These are phyloP conservation scores for Tripidium arundinaceum DNA, from an alignment of 202 grass and related monocot genomes.

Conservation along the genomic window DNA sequence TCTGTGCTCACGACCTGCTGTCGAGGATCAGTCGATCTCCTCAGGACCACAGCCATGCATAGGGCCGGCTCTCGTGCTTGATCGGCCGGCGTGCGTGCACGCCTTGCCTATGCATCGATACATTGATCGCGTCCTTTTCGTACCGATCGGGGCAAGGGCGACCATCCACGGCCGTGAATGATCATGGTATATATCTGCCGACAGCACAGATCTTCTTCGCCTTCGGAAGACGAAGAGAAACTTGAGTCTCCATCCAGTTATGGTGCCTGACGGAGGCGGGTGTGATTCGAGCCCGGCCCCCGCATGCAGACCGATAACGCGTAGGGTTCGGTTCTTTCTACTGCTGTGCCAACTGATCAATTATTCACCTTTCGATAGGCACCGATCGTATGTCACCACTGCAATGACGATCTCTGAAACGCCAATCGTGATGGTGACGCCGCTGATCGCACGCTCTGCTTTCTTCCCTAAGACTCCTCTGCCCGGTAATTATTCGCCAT, in stretches of 20 bases:
- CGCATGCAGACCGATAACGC: too few relatives aligned
- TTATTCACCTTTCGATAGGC: background rate
- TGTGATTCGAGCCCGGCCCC: too few relatives aligned
- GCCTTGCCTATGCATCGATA: too few relatives aligned
- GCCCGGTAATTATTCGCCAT: background rate
- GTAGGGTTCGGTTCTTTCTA: background rate
- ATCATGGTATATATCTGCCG: background rate
- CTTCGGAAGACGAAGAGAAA: too few relatives aligned
- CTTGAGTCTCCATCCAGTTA: too few relatives aligned
- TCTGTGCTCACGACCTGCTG: too few relatives aligned
- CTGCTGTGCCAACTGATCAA: background rate
- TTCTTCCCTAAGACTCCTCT: conserved; percentile 20
- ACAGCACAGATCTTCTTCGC: too few relatives aligned
- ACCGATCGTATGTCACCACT: background rate
- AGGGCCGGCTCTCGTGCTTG: too few relatives aligned
- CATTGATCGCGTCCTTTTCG: background rate
- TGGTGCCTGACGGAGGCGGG: too few relatives aligned
- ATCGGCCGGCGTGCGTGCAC: too few relatives aligned
- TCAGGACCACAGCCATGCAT: too few relatives aligned
- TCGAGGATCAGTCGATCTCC: too few relatives aligned
- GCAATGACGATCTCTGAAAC: background rate
- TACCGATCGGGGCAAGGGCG: background rate
- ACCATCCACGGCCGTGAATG: background rate
- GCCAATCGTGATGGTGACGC: background rate
- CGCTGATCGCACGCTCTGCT: conserved; percentile 1